Evolutionary conservation across 2,329 filamentous ascomycete species (phyloP), one percentile per base, ranked within the genome.

Genomic region (Clonostachys chloroleuca): DNA sequence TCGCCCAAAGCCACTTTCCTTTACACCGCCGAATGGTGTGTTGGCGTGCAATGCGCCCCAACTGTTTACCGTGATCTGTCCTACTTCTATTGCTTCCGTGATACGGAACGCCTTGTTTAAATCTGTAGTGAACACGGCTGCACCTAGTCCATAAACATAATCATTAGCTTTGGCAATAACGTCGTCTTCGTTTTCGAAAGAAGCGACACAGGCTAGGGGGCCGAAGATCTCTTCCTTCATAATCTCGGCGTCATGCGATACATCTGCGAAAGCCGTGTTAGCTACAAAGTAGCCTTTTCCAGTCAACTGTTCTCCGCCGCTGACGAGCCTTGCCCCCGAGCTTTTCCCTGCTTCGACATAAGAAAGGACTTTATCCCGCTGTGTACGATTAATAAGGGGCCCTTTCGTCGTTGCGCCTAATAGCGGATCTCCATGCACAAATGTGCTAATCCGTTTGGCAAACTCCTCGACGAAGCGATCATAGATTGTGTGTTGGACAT

Each of bases 401-500:
- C 20, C 20, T 6, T 20, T 20, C 20, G 20, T 20, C 20, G 20
- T 20, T 20, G 20, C 6, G 20, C 20, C 2, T n/a, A 30, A 16
- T 51, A 3, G 10, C 35, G 51, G 34, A 49, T 41, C 40, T 17
- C 8, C 20, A 45, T 12, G 18, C 18, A 12, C 6, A 16, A 16
- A 12, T 9, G 30, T 9, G n/a, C 40, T 44, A 13, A 41, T 30
- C 12, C 34, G 34, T n/a, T 20, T 12, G 30, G 43, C 45, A 40
- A 46, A 71, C 0, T 66, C 64, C 49, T 71, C 69, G 49, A 87
- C 78, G 55, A 89, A 89, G 7, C 67, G 69, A 17, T 70, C 54
- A 53, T 86, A 83, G 62, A 86, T 75, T 34, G 62, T 59, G 40
- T 72, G 66, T 2, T 84, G 84, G 5, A 89, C 77, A 60, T 88